Conservation (phyloP, 495 filamentous ascomycete species). For the Hypoxylon fuscum region DNA sequence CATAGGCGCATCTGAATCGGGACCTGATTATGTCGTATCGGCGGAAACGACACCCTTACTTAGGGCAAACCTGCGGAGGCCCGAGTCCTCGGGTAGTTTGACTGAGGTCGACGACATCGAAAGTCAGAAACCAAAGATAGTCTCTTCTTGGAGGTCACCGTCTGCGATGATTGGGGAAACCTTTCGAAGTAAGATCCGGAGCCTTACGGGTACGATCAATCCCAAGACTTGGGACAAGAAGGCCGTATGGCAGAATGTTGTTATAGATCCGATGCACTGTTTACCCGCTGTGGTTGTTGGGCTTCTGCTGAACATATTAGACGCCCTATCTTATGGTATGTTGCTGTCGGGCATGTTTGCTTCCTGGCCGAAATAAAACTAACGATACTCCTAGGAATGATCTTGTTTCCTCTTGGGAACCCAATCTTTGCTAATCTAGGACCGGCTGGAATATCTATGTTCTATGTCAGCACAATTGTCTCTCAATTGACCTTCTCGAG, state of each 20-base stretch:
- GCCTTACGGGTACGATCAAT: slow-evolving; percentile 47
- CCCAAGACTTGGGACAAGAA: slow-evolving; percentile 78
- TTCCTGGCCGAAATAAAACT: slow-evolving; percentile 3
- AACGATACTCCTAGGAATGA: slow-evolving; percentile 70
- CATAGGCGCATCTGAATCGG: slow-evolving; percentile 1
- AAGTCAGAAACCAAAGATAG: slow-evolving; percentile 46
- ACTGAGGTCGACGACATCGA: slow-evolving; percentile 51
- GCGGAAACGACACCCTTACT: slow-evolving; percentile 53
- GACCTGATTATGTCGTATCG: slow-evolving; percentile 28
- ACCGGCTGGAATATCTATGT: slow-evolving; percentile 95
- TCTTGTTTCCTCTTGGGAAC: slow-evolving; percentile 89
- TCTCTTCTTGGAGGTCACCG: slow-evolving; percentile 3
- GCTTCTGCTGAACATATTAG: slow-evolving; percentile 88
- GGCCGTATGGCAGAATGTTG: slow-evolving; percentile 67
- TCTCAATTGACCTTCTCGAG: slow-evolving; percentile 92
- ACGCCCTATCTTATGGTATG: slow-evolving; percentile 91
- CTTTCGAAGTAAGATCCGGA: slow-evolving; percentile 22
- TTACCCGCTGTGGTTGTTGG: slow-evolving; percentile 89
- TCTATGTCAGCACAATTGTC: slow-evolving; percentile 96
- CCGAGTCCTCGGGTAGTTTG: slow-evolving; percentile 37
- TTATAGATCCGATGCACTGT: slow-evolving; percentile 72
- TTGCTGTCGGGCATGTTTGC: not conserved
- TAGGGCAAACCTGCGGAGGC: slow-evolving; percentile 36
- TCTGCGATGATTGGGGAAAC: slow-evolving; percentile 14
- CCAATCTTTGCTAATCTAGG: slow-evolving; percentile 84